Evolutionary conservation across 2,329 filamentous ascomycete genomes (phyloP).

Genomic region (Penicillium sp.): DNA sequence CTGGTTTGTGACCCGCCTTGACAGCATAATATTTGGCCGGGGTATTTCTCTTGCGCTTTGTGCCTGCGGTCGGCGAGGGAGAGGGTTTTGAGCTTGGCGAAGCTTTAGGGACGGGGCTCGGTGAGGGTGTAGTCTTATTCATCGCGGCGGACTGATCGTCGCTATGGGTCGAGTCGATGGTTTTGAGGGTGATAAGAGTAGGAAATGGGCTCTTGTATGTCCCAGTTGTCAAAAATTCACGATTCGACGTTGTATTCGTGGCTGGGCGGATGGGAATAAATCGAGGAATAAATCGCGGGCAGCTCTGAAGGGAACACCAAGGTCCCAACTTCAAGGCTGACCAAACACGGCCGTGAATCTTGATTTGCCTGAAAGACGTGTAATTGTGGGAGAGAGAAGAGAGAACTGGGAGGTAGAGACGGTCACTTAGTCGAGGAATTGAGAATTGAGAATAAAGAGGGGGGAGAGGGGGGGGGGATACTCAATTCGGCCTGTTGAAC

Average conservation of each 20-base stretch:
- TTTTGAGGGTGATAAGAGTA: not conserved
- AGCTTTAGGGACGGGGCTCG: slow-evolving; percentile 32
- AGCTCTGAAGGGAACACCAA: slow-evolving; percentile 27
- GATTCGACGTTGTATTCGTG: slow-evolving; percentile 13
- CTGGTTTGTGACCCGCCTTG: slow-evolving; percentile 57
- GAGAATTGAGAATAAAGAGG: not conserved
- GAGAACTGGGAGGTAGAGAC: not conserved
- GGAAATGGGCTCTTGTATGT: not conserved
- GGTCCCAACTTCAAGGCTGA: slow-evolving; percentile 30
- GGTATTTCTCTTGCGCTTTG: slow-evolving; percentile 55
- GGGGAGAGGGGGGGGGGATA: not conserved
- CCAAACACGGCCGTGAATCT: slow-evolving; percentile 17
- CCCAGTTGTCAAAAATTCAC: not conserved
- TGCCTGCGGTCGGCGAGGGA: slow-evolving; percentile 41
- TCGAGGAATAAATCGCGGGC: slow-evolving; percentile 22
- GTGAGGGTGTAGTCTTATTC: slow-evolving; percentile 36
- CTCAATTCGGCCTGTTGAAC: not conserved
- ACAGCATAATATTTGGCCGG: slow-evolving; percentile 64
- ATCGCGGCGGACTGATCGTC: slow-evolving; percentile 19
- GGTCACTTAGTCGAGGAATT: not conserved
- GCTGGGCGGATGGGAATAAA: slow-evolving; percentile 11
- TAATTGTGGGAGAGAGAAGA: not conserved
- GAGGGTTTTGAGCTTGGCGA: slow-evolving; percentile 27
- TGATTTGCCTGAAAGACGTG: not conserved
- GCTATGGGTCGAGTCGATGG: not conserved